Base-by-base conservation (phyloP, 2,329 filamentous ascomycete genomes). In the Calonectria pauciramosa region DNA sequence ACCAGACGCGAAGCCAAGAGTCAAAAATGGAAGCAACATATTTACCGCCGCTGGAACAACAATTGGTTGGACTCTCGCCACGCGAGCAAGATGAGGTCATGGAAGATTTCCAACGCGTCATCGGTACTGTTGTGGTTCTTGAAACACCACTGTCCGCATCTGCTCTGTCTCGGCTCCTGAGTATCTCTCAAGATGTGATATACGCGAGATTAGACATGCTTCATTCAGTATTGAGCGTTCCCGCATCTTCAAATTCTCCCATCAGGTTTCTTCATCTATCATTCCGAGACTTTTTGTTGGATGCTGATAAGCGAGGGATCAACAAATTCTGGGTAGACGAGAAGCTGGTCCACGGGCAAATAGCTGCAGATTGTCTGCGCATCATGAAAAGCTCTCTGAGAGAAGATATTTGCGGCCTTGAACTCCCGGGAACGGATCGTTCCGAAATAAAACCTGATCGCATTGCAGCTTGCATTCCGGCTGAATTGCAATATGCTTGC, bases 401-500 rank as follows among this genome's bases (percentile, higher is more conserved):
- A 16, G 54, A 52, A 64, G 56, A 70, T 34, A 52, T 70, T n/a
- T 70, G 68, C 32, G 18, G 20, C 11, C 41, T 70, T 18, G 23
- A 30, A 16, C 54, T 51, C 5, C 68, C 68, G n/a, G 5, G 75
- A 2, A 2, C 51, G 2, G 16, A 59, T 18, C 63, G 68, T 16
- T 41, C 60, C 9, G 38, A 32, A 2, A 26, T 68, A 16, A 14
- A 20, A 11, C n/a, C 1, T 14, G n/a, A 30, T 5, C 63, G 23
- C 3, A 36, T 74, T 51, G 52, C 63, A 20, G 16, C 26, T 0
- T 47, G 26, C 7, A 26, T 77, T 0, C 8, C 72, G 0, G 1
- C 52, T 0, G 63, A 77, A 38, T 8, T 76, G 0, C 70, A 56
- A 18, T 77, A 77, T n/a, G 72, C 70, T 3, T 77, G 67, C 1